Evolutionary conservation across 2,329 filamentous ascomycete genomes (phyloP).

Genomic region (Colletotrichum limetticola): DNA sequence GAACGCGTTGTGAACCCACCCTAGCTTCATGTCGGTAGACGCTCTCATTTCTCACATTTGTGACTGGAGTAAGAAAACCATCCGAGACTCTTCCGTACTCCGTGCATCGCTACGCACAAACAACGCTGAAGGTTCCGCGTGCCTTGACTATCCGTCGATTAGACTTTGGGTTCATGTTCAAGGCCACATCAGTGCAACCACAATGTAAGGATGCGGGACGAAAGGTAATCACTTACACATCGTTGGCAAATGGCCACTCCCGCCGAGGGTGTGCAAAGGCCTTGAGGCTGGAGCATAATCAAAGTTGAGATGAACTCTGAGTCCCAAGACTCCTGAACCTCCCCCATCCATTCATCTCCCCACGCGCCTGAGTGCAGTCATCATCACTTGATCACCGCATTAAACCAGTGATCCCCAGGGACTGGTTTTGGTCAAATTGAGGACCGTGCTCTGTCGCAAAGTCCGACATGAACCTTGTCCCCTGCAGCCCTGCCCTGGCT

Average conservation of each 20-base stretch:
- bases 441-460: neutral
- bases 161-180: neutral
- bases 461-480: neutral
- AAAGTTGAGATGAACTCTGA: neutral
- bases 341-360: neutral
- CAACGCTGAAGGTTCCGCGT: neutral
- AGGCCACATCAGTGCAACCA: neutral
- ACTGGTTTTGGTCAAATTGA: neutral
- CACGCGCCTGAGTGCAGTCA: neutral
- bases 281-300: neutral
- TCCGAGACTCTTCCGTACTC: neutral
- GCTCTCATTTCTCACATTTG: neutral
- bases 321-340: no score
- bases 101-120: neutral
- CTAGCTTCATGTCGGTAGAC: neutral
- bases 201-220: neutral
- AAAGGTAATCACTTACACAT: neutral
- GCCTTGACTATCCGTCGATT: no score
- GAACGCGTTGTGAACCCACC: neutral
- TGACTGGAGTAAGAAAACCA: neutral
- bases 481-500: conserved; percentile 6
- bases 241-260: no score
- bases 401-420: neutral
- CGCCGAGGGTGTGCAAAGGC: neutral
- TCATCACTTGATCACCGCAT: neutral